These are phyloP conservation scores for Amanita phalloides DNA, from an alignment of 768 basidiomycete genomes.

Conservation along the genomic window DNA sequence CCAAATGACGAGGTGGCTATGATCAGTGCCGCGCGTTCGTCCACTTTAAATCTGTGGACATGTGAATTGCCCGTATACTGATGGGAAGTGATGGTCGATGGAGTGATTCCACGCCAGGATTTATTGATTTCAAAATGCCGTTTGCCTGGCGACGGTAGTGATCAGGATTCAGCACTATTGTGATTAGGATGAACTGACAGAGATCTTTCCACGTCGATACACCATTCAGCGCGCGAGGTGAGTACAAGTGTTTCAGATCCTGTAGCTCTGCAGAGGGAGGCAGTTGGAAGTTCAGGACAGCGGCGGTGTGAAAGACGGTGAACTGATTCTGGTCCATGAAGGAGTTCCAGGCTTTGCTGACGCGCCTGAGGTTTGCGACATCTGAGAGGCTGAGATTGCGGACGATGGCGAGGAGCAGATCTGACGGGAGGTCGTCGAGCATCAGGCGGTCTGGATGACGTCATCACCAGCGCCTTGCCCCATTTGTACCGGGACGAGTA, in stretches of 20 bases:
- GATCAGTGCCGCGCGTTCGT: slow-evolving; percentile 47
- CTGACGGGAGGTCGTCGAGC: slow-evolving; percentile 44
- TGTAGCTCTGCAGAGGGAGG: slow-evolving; percentile 14
- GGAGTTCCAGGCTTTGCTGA: slow-evolving; percentile 35
- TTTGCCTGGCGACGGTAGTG: slow-evolving; percentile 22
- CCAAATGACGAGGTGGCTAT: slow-evolving; percentile 44
- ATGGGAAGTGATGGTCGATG: slow-evolving; percentile 27
- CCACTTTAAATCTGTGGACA: slow-evolving; percentile 72
- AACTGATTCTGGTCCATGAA: slow-evolving; percentile 38
- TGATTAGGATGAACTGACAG: slow-evolving; percentile 31
- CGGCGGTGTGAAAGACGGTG: slow-evolving; percentile 48
- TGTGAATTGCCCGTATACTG: slow-evolving; percentile 20
- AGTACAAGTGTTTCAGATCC: slow-evolving; percentile 20
- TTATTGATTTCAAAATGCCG: slow-evolving; percentile 31
- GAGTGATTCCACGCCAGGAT: slow-evolving; percentile 46
- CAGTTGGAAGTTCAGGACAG: slow-evolving; percentile 39
- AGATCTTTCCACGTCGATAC: slow-evolving; percentile 45
- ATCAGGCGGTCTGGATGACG: slow-evolving; percentile 2
- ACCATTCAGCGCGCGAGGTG: slow-evolving; percentile 23
- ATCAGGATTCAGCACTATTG: slow-evolving; percentile 1
- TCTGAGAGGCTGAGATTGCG: slow-evolving; percentile 37
- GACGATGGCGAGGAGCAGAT: slow-evolving; percentile 40
- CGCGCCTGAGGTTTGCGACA: slow-evolving; percentile 22
- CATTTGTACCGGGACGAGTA: slow-evolving; percentile 8
- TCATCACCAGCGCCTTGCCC: neutral